These are phyloP conservation scores for Funneliformis mosseae DNA, from an alignment of 192 early-diverging fungal genomes.

Conservation along the genomic window DNA sequence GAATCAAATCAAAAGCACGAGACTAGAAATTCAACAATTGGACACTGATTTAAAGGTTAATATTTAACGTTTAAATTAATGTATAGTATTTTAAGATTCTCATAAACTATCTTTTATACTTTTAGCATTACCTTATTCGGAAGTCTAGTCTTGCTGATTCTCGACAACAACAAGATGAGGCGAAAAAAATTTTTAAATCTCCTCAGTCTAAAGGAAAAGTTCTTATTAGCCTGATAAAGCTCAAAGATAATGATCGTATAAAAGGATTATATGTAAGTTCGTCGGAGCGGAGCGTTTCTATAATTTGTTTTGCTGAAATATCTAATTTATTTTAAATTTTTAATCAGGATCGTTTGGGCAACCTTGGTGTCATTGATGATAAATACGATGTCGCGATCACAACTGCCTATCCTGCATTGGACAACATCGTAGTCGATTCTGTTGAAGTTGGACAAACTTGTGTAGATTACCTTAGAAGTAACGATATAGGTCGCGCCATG, in stretches of 20 bases:
- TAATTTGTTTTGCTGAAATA: not conserved
- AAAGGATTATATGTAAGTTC: constrained; percentile 69
- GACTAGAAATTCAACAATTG: constrained; percentile 5
- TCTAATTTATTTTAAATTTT: not conserved
- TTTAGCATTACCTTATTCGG: constrained; percentile 45
- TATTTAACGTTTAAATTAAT: not conserved
- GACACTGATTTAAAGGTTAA: not conserved
- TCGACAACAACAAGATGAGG: constrained; percentile 75
- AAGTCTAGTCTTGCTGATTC: constrained; percentile 42
- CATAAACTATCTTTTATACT: not conserved
- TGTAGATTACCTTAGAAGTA: constrained; percentile 85
- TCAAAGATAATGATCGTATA: constrained; percentile 73
- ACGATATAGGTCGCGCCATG: constrained; percentile 53
- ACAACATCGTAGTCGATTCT: constrained; percentile 90
- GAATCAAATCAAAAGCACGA: not conserved
- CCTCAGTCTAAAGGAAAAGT: constrained; percentile 71
- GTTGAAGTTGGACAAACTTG: constrained; percentile 87
- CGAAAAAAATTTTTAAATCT: constrained; percentile 58
- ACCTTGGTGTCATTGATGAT: constrained; percentile 92
- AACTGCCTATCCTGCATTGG: constrained; percentile 80
- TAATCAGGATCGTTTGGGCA: constrained; percentile 80
- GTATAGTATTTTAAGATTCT: not conserved
- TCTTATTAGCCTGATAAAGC: constrained; percentile 65
- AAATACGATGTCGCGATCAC: constrained; percentile 96
- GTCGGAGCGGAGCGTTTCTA: not conserved